Conservation (phyloP, 805 yeast genomes). For the Saccharomyces jurei region DNA sequence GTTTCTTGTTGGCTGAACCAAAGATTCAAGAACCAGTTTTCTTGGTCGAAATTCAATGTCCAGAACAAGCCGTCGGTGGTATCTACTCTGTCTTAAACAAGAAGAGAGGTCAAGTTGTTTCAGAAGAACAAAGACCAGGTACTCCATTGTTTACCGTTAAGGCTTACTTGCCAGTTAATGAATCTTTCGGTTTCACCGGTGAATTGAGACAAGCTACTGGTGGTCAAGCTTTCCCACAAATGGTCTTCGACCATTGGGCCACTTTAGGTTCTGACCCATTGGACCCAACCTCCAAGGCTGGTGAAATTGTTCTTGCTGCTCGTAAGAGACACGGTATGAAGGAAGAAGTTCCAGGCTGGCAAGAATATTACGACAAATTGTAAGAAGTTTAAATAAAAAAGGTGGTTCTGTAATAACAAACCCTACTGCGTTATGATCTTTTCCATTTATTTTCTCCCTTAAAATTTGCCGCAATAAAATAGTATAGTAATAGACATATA, state of each 20-base stretch:
- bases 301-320: constrained; percentile 51
- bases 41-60: constrained; percentile 98
- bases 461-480: background rate
- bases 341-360: constrained; percentile 96
- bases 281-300: constrained; percentile 69
- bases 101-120: constrained; percentile 98
- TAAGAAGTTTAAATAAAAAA: constrained; percentile 31
- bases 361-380: constrained; percentile 92
- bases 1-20: constrained; percentile 95
- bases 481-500: background rate
- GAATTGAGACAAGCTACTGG: constrained; percentile 99
- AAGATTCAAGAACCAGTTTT: constrained; percentile 98
- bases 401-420: background rate
- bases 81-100: constrained; percentile 97
- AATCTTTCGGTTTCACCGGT: constrained; percentile 99
- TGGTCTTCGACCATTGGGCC: constrained; percentile 98
- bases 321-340: constrained; percentile 96
- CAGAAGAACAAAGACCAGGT: constrained; percentile 99
- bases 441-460: background rate
- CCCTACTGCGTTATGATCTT: background rate
- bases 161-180: constrained; percentile 99
- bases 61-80: constrained; percentile 98
- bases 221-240: constrained; percentile 99
- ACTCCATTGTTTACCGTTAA: constrained; percentile 98
- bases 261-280: constrained; percentile 83